Base-by-base conservation (phyloP, 1,284 basidiomycete genomes). In the Naganishia albida region DNA sequence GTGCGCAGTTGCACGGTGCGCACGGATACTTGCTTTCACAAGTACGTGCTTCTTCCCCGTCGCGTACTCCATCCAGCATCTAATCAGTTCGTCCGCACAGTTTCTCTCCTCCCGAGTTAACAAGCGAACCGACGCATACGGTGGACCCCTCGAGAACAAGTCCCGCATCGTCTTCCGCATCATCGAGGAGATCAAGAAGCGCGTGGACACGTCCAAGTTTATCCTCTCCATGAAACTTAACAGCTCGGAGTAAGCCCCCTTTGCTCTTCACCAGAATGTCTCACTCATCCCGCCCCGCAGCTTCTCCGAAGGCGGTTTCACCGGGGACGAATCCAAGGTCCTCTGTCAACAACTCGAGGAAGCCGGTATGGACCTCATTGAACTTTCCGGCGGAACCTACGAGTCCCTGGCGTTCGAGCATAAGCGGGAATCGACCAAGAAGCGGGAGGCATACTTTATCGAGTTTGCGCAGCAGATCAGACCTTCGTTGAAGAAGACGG, bases 181-280 rank as follows among this genome's bases (percentile, higher is more conserved):
- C 42, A 66, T 80, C 48, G 73, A 73, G 16, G 79, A 70, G 23
- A 78, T 81, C 69, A 75, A 77, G 54, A 68, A 69, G 30, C 72
- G 72, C 12, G 75, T 81, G 7, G 74, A 70, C 8, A 70, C 74
- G 38, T 64, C 68, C 28, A 73, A 73, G 56, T 84, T 84, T 71
- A 70, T 83, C 40, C 71, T 84, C 39, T 78, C 77, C 15, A 81
- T 83, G 72, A 84, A 84, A 73, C 75, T 84, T 62, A 83, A 83
- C 70, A 78, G 77, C 23, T 69, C 74, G 26, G 82, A 81, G 55
- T 55, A 40, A 49, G 46, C 43, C 23, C 38, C 13, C 7, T 2
- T 18, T 65, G 6, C 76, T 74, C 0, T 62, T 80, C 25, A 7
- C 30, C 23, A 2, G 43, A 34, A 15, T 57, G 4, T 7, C 23